A percentile compares a stretch with the other conserved stretches of the same genome.
Conservation (phyloP, 164 flowering plant species). For the Magnolia sinica region DNA sequence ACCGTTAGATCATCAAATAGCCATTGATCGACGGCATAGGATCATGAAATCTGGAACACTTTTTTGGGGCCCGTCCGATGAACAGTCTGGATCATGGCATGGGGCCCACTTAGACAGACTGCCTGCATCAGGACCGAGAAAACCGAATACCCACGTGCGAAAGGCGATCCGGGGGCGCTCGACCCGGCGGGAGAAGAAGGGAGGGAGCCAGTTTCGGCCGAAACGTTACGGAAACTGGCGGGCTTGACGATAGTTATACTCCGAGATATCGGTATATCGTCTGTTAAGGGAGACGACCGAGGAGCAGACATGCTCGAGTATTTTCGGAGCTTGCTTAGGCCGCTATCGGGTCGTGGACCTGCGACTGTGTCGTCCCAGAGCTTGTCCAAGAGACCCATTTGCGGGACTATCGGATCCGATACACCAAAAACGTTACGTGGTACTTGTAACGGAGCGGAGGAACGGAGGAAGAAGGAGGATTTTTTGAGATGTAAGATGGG, state of each 20-base stretch:
- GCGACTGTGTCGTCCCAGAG: conserved; percentile 92
- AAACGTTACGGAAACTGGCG: conserved; percentile 18
- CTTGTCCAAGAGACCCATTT: conserved; percentile 71
- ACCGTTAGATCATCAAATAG: background rate
- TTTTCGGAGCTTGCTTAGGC: conserved; percentile 56
- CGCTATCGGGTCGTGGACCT: conserved; percentile 68
- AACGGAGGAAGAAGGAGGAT: background rate
- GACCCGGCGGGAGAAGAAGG: conserved; percentile 46
- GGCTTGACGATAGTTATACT: conserved; percentile 54
- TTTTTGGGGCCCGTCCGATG: background rate
- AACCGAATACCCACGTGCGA: conserved; percentile 41
- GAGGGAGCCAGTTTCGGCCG: conserved; percentile 27
- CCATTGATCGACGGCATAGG: background rate
- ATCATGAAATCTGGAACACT: background rate
- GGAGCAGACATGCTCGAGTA: conserved; percentile 39
- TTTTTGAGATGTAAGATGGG: background rate
- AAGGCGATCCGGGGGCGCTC: conserved; percentile 46
- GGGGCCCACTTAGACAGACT: too few relatives aligned
- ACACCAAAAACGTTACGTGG: conserved; percentile 17
- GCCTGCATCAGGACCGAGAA: background rate
- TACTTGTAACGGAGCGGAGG: conserved; percentile 4
- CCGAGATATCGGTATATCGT: conserved; percentile 32
- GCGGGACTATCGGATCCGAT: background rate
- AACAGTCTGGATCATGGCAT: background rate
- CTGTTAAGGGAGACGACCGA: conserved; percentile 3